Evolutionary conservation across 345 rosid genomes (phyloP).

Genomic region (Angophora floribunda): DNA sequence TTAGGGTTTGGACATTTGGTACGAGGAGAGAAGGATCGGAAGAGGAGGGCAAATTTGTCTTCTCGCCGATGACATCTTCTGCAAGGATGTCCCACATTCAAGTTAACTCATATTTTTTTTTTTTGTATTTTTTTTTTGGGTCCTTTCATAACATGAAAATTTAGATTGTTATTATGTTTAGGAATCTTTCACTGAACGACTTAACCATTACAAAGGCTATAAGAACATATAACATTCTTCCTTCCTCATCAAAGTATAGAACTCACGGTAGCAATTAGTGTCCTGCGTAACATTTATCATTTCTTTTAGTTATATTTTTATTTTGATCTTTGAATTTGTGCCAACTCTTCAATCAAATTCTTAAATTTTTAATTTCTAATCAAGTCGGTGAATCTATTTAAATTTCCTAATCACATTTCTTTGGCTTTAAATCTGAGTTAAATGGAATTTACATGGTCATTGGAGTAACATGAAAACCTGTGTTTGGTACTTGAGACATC

Average conservation of each 20-base stretch:
- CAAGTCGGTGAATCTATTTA: neutral
- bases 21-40: neutral
- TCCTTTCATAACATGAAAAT: neutral
- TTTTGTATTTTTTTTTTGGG: neutral
- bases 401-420: neutral
- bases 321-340: neutral
- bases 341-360: neutral
- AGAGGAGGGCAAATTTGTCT: neutral
- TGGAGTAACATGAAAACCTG: neutral
- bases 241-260: neutral
- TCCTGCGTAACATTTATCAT: fast-evolving
- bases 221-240: too few relatives aligned
- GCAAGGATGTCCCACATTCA: too few relatives aligned
- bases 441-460: neutral
- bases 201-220: neutral
- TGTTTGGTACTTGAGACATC: neutral
- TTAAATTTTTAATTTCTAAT: neutral
- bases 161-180: neutral
- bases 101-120: neutral
- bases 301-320: neutral
- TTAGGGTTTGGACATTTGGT: neutral
- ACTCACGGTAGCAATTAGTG: neutral
- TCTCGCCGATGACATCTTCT: neutral
- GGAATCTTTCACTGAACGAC: neutral
- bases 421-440: neutral